These are phyloP conservation scores for Hericium coralloides DNA, from an alignment of 768 basidiomycete genomes.

Conservation along the genomic window DNA sequence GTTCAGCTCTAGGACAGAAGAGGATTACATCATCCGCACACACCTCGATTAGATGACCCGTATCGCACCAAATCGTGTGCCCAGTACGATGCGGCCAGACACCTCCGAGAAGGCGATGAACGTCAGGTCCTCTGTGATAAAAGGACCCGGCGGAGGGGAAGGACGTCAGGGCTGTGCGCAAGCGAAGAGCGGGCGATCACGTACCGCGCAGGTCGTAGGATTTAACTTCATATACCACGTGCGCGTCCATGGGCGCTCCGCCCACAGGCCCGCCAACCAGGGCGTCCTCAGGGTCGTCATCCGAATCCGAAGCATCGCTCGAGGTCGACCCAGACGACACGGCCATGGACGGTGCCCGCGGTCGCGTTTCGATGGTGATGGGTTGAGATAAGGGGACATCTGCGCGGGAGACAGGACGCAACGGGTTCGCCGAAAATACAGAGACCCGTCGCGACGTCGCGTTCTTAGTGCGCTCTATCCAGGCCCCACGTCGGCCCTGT, in stretches of 20 bases:
- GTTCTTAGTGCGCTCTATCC: conserved; percentile 42
- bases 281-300: neutral
- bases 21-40: neutral
- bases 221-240: conserved; percentile 19
- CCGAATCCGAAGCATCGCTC: neutral
- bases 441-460: conserved; percentile 35
- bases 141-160: neutral
- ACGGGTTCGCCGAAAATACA: conserved; percentile 24
- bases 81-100: conserved; percentile 20
- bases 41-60: conserved; percentile 11
- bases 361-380: neutral
- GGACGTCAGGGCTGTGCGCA: neutral
- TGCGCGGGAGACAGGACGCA: neutral
- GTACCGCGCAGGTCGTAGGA: conserved; percentile 24
- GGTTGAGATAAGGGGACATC: neutral
- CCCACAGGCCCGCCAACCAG: neutral
- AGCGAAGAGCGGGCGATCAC: neutral
- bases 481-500: conserved; percentile 42
- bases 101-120: conserved; percentile 24
- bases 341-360: neutral
- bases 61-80: conserved; percentile 20
- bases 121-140: conserved; percentile 20
- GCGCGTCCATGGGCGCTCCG: conserved; percentile 12
- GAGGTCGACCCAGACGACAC: conserved; percentile 1
- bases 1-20: no score